Percentiles rank a stretch among this genome's conserved stretches.
Evolutionary conservation across 1,284 basidiomycete species (phyloP).

Genomic region (Ceratobasidium sp.): DNA sequence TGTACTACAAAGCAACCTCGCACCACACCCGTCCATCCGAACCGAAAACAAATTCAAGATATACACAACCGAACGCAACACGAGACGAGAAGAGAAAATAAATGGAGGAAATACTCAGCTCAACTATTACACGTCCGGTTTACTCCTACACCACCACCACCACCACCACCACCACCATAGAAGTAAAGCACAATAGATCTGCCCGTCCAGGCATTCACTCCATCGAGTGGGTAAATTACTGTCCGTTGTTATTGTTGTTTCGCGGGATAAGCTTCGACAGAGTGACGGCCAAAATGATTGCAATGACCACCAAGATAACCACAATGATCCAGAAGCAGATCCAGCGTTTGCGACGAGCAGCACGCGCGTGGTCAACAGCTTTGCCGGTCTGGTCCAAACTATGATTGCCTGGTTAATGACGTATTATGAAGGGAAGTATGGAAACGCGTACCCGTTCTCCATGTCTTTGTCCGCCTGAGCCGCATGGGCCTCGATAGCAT

Average conservation of each 20-base stretch:
- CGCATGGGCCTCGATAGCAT: conserved; percentile 71
- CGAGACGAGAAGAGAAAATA: neutral
- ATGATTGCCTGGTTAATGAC: conserved; percentile 7
- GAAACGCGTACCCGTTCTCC: conserved; percentile 68
- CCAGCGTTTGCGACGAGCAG: conserved; percentile 84
- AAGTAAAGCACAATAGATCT: neutral
- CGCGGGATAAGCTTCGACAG: conserved; percentile 13
- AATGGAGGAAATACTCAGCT: conserved; percentile 2
- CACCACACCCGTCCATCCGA: conserved; percentile 9
- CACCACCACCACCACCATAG: neutral
- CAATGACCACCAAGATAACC: conserved; percentile 34
- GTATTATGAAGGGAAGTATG: conserved; percentile 7
- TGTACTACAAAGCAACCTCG: neutral
- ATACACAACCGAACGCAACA: conserved; percentile 20
- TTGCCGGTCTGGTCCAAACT: conserved; percentile 74
- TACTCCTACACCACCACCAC: conserved; percentile 27
- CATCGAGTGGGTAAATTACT: neutral
- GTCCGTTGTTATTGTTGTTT: conserved; percentile 23
- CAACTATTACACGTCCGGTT: neutral
- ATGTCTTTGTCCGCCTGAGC: conserved; percentile 72
- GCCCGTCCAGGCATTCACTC: neutral
- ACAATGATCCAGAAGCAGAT: conserved; percentile 71
- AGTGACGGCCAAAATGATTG: conserved; percentile 35
- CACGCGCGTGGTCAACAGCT: conserved; percentile 77
- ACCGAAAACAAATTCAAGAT: conserved; percentile 2